These are phyloP conservation scores for Poronia punctata DNA, from an alignment of 495 filamentous ascomycete genomes.

Conservation along the genomic window DNA sequence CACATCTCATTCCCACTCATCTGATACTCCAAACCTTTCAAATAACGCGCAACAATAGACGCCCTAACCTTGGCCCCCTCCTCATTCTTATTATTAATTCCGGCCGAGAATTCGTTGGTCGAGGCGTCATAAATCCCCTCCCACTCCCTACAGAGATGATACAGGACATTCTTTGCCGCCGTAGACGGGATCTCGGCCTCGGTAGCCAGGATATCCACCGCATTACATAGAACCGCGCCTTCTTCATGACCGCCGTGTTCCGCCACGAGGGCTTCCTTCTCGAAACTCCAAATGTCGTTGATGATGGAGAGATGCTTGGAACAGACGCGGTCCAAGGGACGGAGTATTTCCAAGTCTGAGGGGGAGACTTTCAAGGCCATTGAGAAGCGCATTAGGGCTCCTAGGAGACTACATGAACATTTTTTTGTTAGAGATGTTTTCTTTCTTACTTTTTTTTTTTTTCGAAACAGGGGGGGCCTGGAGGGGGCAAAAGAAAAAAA, in stretches of 20 bases:
- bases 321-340: constrained; percentile 23
- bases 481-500: neutral
- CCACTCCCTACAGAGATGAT: constrained; percentile 27
- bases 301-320: constrained; percentile 32
- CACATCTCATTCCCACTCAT: constrained; percentile 39
- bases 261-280: constrained; percentile 29
- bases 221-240: constrained; percentile 20
- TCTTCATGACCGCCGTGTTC: constrained; percentile 17
- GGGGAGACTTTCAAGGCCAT: constrained; percentile 24
- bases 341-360: constrained; percentile 14
- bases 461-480: too few relatives aligned
- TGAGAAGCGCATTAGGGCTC: constrained; percentile 32
- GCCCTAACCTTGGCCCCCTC: too few relatives aligned
- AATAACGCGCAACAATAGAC: constrained; percentile 17
- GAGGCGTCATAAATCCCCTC: constrained; percentile 18
- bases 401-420: constrained; percentile 23
- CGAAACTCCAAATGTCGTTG: constrained; percentile 36
- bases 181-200: constrained; percentile 14
- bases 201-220: constrained; percentile 11
- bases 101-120: constrained; percentile 9
- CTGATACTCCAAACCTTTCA: constrained; percentile 31
- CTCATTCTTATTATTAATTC: constrained; percentile 4
- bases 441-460: too few relatives aligned
- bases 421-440: constrained; percentile 1
- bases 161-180: constrained; percentile 26